These are phyloP conservation scores for Cornus suecica DNA, from an alignment of 148 eudicot genomes.

Conservation along the genomic window DNA sequence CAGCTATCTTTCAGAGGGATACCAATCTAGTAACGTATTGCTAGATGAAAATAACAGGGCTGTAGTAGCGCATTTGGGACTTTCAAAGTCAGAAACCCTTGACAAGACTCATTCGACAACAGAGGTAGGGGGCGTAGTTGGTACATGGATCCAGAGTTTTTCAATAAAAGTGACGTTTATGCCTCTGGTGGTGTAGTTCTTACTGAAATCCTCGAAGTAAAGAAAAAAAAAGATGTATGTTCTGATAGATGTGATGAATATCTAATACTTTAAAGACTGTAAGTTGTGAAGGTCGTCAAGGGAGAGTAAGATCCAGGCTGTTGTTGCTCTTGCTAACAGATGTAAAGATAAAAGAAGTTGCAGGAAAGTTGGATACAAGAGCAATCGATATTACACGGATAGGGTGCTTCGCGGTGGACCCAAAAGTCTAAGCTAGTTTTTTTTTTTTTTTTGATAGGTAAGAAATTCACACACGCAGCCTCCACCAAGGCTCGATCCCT, in stretches of 20 bases:
- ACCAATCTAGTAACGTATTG: constrained; percentile 1
- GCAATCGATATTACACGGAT: background rate
- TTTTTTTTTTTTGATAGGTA: no score
- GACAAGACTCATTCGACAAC: background rate
- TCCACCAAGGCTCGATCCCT: no score
- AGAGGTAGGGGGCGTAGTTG: background rate
- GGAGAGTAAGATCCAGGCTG: background rate
- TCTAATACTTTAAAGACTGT: background rate
- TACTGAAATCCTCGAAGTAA: background rate
- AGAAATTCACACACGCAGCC: no score
- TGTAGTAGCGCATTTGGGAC: background rate
- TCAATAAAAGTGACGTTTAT: background rate
- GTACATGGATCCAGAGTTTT: constrained; percentile 5
- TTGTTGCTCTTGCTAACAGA: background rate
- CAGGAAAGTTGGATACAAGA: background rate
- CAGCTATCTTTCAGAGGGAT: background rate
- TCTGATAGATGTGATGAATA: background rate
- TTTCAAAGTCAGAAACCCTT: background rate
- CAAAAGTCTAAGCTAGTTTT: no score
- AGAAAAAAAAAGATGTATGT: background rate
- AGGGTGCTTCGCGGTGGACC: no score
- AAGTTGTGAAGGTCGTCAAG: background rate
- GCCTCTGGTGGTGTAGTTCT: background rate
- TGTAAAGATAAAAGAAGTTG: background rate
- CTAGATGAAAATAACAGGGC: background rate